Base-by-base conservation (phyloP, 768 basidiomycete species). In the Paxillus ammoniavirescens region DNA sequence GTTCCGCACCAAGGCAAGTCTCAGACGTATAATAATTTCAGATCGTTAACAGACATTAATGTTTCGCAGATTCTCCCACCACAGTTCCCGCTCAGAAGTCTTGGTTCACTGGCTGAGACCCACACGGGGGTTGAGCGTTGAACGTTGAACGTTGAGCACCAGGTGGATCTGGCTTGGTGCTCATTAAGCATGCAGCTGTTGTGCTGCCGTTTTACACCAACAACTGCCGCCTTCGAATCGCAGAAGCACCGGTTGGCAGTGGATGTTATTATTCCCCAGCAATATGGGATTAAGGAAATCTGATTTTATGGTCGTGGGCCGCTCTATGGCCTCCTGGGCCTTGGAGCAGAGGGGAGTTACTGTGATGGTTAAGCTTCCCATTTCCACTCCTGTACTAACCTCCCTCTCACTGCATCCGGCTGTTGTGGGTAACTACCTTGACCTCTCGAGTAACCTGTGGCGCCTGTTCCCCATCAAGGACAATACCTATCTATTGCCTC, bases 251-350 rank as follows among this genome's bases (percentile, higher is more conserved):
- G 28, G 42, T 26, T 26, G 26, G 26, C 26, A 26, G 26, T 26
- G 26, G 26, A 4, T 54, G 42, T 61, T 43, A 47, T 63, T 57
- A 52, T 60, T 53, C 60, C 50, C 55, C 42, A 50, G 58, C 23
- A 41, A 56, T 46, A 53, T 62, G 60, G 62, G 54, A 31, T 26
- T 17, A 57, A 63, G 50, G 47, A 58, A 64, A 44, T 63, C 30
- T 50, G 60, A 64, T 65, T 63, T 57, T 8, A 31, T 31, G 5
- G 50, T 21, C 42, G 18, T 47, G 6, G 14, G 61, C 64, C 59
- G 59, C 62, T 51, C 54, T 61, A 57, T 13, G 46, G 28, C 56
- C 54, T 23, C 38, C 41, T 14, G 43, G 49, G 47, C 28, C 26
- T 43, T 48, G 52, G 45, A 3, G 17, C 50, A 17, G 43, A 36